Conservation (phyloP, 257 asterid genomes). For the Salvia miltiorrhiza region DNA sequence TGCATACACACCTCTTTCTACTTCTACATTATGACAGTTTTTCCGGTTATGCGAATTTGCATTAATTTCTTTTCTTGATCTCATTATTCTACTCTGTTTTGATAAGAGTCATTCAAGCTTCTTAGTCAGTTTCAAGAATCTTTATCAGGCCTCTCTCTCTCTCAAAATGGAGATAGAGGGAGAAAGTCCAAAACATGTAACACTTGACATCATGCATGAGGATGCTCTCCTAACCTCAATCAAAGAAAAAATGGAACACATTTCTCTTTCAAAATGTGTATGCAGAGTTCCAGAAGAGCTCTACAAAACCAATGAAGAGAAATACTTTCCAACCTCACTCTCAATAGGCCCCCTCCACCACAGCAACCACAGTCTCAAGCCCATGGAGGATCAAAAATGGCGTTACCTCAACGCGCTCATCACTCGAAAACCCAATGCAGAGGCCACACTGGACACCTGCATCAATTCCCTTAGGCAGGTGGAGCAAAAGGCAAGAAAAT, state of each 20-base stretch:
- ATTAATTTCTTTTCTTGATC: not conserved
- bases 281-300: conserved; percentile 30
- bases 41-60: not conserved
- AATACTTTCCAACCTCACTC: conserved; percentile 36
- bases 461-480: conserved; percentile 29
- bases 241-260: conserved; percentile 35
- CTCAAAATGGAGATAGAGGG: conserved; percentile 26
- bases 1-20: not conserved
- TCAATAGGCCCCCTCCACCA: conserved; percentile 62
- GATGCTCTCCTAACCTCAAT: conserved; percentile 41
- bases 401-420: conserved; percentile 38
- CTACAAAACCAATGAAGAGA: conserved; percentile 17
- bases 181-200: conserved; percentile 11
- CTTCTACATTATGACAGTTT: not conserved
- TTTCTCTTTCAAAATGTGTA: conserved; percentile 23
- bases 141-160: not conserved
- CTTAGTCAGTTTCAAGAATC: not conserved
- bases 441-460: conserved; percentile 33
- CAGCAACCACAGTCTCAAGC: conserved; percentile 15
- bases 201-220: conserved; percentile 28
- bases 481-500: conserved; percentile 40
- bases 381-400: conserved; percentile 43
- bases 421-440: conserved; percentile 33
- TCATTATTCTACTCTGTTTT: not conserved
- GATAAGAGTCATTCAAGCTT: not conserved